A percentile compares a stretch with the other conserved stretches of the same genome.
Conservation (phyloP, 495 filamentous ascomycete genomes). For the Talaromyces nanjingensis region DNA sequence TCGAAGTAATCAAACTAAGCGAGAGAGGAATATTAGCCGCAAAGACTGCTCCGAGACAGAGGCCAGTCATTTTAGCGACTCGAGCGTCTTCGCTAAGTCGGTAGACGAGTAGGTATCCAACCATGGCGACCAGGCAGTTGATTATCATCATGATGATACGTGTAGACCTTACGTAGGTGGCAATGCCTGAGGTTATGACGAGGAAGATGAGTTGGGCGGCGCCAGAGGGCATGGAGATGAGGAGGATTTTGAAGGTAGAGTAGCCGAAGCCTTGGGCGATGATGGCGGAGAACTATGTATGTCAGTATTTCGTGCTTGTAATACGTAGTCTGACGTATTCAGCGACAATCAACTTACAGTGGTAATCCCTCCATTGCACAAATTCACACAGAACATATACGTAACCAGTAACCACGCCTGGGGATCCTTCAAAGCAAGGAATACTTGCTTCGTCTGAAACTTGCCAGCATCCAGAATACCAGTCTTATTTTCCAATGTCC, state of each 20-base stretch:
- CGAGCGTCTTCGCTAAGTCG: constrained; percentile 45
- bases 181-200: constrained; percentile 22
- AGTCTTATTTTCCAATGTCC: constrained; percentile 53
- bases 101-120: constrained; percentile 54
- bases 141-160: constrained; percentile 29
- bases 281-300: constrained; percentile 28
- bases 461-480: constrained; percentile 49
- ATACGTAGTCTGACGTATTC: too few relatives aligned
- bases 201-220: constrained; percentile 33
- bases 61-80: constrained; percentile 44
- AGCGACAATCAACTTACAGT: constrained; percentile 20
- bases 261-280: constrained; percentile 36
- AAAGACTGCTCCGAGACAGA: constrained; percentile 45
- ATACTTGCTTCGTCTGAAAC: constrained; percentile 51
- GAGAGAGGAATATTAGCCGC: constrained; percentile 51
- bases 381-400: constrained; percentile 32
- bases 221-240: constrained; percentile 34
- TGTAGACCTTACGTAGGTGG: constrained; percentile 21
- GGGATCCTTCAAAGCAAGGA: constrained; percentile 43
- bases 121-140: constrained; percentile 28
- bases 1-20: constrained; percentile 48
- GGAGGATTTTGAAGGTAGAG: constrained; percentile 25
- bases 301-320: not conserved
- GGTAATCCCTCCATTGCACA: constrained; percentile 40
- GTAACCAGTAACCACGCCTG: constrained; percentile 41